A percentile compares a stretch with the other conserved stretches of the same genome.
These are phyloP conservation scores for Linanthus parryae DNA, from an alignment of 148 eudicot genomes.

Conservation along the genomic window DNA sequence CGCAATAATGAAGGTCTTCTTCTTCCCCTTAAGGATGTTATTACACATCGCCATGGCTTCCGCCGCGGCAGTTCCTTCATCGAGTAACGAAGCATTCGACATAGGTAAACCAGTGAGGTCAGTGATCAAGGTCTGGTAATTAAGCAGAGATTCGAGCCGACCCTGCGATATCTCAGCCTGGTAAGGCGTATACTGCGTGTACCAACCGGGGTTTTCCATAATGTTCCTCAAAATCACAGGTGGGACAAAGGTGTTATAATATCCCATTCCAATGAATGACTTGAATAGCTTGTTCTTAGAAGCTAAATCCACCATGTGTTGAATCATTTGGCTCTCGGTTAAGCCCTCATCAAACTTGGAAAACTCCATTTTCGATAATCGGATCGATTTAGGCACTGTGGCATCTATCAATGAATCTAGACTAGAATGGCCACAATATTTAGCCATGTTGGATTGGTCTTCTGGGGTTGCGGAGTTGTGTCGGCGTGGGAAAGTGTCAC, in stretches of 20 bases:
- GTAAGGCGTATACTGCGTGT: constrained; percentile 93
- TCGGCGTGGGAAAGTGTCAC: constrained; percentile 80
- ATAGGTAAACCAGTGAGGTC: constrained; percentile 89
- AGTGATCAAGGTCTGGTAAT: constrained; percentile 79
- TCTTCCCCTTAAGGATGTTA: constrained; percentile 79
- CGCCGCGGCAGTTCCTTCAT: constrained; percentile 95
- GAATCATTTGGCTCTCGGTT: constrained; percentile 84
- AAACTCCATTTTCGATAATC: constrained; percentile 50
- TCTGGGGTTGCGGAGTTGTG: constrained; percentile 88
- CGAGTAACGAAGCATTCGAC: constrained; percentile 90
- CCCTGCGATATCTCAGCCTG: constrained; percentile 98
- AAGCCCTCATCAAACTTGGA: constrained; percentile 70
- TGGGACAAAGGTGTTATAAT: constrained; percentile 77
- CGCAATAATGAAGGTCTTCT: constrained; percentile 77
- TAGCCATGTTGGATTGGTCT: constrained; percentile 65
- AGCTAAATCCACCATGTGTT: constrained; percentile 74
- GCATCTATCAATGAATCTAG: constrained; percentile 71
- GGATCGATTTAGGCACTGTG: constrained; percentile 82
- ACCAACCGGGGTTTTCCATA: constrained; percentile 96
- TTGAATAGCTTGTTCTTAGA: constrained; percentile 73
- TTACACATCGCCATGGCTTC: constrained; percentile 99
- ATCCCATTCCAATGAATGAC: constrained; percentile 95
- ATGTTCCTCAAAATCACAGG: constrained; percentile 90
- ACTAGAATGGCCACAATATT: constrained; percentile 53
- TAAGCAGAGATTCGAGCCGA: constrained; percentile 72